Evolutionary conservation across 192 early-diverging fungal genomes (phyloP).

Genomic region (Chytriomyces hyalinus): DNA sequence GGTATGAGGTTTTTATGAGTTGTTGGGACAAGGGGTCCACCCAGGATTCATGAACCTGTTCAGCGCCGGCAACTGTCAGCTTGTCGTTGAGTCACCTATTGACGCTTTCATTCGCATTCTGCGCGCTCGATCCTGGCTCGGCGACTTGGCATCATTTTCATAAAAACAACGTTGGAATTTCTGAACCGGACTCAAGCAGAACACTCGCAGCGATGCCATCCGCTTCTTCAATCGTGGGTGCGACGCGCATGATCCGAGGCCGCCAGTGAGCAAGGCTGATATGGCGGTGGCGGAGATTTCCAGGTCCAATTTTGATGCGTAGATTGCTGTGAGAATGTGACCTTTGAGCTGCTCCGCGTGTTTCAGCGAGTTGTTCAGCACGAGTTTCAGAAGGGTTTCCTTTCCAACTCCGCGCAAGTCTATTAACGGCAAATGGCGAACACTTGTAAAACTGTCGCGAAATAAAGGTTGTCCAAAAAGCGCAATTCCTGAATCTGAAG

Average conservation of each 20-base stretch:
- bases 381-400: conserved; percentile 96
- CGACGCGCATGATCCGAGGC: conserved; percentile 86
- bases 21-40: neutral
- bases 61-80: no score
- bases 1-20: neutral
- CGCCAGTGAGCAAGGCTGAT: conserved; percentile 90
- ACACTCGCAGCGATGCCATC: no score
- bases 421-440: neutral
- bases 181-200: no score
- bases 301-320: conserved; percentile 90
- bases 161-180: no score
- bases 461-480: conserved; percentile 72
- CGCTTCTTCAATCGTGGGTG: no score
- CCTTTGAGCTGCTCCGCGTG: conserved; percentile 83
- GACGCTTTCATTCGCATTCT: no score
- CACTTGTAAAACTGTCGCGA: neutral
- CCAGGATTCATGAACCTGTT: no score
- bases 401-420: conserved; percentile 77
- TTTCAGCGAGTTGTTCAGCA: conserved; percentile 89
- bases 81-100: no score
- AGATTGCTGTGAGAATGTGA: conserved; percentile 96
- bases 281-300: conserved; percentile 81
- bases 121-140: no score
- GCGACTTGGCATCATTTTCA: no score
- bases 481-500: conserved; percentile 97